phyloP scores from a whole-genome alignment of 164 flowering plant genomes.

The Annona squamosa region DNA sequence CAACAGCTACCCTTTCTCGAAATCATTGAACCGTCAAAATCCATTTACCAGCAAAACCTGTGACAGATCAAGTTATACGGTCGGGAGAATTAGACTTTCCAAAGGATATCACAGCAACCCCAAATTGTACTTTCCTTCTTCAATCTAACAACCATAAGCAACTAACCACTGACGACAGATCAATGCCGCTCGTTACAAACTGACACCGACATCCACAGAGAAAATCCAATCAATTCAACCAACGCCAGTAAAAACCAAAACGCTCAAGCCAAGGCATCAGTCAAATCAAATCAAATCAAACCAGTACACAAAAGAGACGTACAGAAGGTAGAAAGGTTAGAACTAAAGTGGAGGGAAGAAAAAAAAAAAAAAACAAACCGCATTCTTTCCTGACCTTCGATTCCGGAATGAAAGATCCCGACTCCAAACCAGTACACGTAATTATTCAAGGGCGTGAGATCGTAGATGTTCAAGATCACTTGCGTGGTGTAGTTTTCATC shows the following conservation, averaged over 20 bases:
- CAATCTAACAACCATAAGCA: neutral
- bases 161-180: neutral
- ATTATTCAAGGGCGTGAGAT: slow-evolving; percentile 63
- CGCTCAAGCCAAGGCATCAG: neutral
- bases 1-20: neutral
- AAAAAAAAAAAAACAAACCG: neutral
- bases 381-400: slow-evolving; percentile 39
- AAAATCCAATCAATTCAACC: neutral
- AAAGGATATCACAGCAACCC: neutral
- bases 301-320: neutral
- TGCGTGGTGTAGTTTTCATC: slow-evolving; percentile 22
- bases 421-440: slow-evolving; percentile 58
- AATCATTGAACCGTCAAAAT: neutral
- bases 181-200: neutral
- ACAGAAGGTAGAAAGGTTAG: neutral
- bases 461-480: slow-evolving; percentile 65
- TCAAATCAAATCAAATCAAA: neutral
- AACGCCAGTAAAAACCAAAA: neutral
- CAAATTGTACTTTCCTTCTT: neutral
- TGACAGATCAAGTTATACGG: too few relatives aligned
- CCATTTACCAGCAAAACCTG: neutral
- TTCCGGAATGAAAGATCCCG: slow-evolving; percentile 75
- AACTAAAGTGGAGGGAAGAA: neutral
- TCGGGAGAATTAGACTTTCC: too few relatives aligned
- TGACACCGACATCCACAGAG: neutral